phyloP scores from a whole-genome alignment of 306 rosid genomes.

The Psophocarpus tetragonolobus region DNA sequence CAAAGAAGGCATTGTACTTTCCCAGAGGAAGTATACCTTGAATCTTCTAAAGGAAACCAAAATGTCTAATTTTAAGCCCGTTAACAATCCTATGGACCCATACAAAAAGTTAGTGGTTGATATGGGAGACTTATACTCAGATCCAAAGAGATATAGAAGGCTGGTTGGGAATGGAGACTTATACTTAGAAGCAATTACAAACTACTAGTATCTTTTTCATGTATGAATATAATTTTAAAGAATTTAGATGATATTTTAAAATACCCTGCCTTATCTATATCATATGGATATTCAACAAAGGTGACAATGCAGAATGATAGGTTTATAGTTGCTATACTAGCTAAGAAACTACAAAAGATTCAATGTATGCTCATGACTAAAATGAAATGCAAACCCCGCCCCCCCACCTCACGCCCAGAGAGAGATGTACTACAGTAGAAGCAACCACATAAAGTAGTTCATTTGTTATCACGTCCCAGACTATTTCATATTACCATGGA shows the following conservation, averaged over 20 bases:
- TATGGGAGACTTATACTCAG: no score
- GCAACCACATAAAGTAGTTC: not conserved
- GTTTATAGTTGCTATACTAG: slow-evolving; percentile 2
- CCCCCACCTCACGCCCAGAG: not conserved
- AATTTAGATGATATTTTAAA: not conserved
- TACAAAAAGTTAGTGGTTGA: no score
- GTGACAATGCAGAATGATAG: slow-evolving; percentile 8
- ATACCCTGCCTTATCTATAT: not conserved
- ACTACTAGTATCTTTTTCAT: not conserved
- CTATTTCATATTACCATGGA: slow-evolving; percentile 2
- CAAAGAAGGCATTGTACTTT: no score
- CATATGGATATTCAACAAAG: not conserved
- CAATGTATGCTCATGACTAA: not conserved
- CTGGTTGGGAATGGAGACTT: no score
- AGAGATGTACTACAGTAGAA: not conserved
- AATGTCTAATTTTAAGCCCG: no score
- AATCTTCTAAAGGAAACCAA: no score
- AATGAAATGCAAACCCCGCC: slow-evolving; percentile 28
- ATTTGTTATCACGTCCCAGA: slow-evolving; percentile 9
- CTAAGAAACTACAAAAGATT: slow-evolving; percentile 5
- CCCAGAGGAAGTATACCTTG: no score
- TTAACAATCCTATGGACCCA: no score
- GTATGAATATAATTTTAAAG: not conserved
- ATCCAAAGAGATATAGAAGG: no score
- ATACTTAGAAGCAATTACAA: not conserved